Evolutionary conservation across 768 basidiomycete genomes (phyloP), one percentile per base, ranked within the genome.

Genomic region (Pleurotus giganteus): DNA sequence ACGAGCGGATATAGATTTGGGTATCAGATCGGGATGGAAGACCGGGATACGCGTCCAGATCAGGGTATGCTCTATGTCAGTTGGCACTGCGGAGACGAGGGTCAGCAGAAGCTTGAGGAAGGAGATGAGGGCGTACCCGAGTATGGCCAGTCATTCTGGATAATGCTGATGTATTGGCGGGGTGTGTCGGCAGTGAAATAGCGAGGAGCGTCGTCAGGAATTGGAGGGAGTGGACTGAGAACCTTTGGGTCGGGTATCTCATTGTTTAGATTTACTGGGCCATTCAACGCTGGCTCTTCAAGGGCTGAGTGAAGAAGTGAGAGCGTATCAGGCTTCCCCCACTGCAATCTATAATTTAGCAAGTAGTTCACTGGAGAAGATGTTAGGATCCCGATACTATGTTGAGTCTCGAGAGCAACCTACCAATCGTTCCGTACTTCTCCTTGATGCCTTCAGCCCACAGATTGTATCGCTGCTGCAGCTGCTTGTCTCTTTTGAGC

Each of bases 111-210:
- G 23, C 2, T 36, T 36, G 26, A 29, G 27, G 45, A 44, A 26
- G 36, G 23, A 31, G 27, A n/a, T 2, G 44, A 15, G 41, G 31
- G 42, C 75, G 52, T 61, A 87, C 89, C 83, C 5, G 89, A 91
- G 68, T 94, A 94, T 0, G 91, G 91, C 91, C 91, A 94, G 65
- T 92, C 90, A 63, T 93, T 91, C 61, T 75, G 84, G 43, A 87
- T 87, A 57, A 92, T 83, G 62, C 84, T 87, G 59, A 90, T 71
- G 50, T 82, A 71, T 31, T 82, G 71, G 11, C 74, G 60, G 0
- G 86, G 80, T 7, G 83, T 84, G 58, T 85, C 74, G 11, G 79
- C 79, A 28, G 75, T 83, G 68, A 94, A 93, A 66, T 88, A 89
- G 11, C 74, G 69, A 5, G 82, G 83, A 2, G 70, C 65, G 51